Evolutionary conservation across 2,329 filamentous ascomycete genomes (phyloP).

Genomic region (Lasiodiplodia sp.): DNA sequence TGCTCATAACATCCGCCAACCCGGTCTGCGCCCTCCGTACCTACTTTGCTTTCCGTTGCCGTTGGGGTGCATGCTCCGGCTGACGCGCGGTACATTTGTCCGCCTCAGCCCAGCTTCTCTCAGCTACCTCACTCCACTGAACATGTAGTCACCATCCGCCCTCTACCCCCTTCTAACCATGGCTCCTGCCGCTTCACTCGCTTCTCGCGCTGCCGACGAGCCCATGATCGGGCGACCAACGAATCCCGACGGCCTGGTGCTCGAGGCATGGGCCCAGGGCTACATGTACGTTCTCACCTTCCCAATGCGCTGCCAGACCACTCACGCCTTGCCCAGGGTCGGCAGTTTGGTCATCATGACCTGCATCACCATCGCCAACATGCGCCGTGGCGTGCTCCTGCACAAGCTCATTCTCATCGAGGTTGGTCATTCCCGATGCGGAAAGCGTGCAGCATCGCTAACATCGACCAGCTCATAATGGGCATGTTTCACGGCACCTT

Average conservation of each 20-base stretch:
- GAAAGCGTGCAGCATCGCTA: background rate
- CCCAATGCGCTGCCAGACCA: background rate
- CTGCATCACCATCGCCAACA: constrained; percentile 57
- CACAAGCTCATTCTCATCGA: constrained; percentile 61
- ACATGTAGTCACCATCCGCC: constrained; percentile 2
- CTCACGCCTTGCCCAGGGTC: constrained; percentile 33
- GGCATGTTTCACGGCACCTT: constrained; percentile 66
- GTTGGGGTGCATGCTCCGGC: constrained; percentile 24
- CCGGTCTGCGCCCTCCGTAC: constrained; percentile 17
- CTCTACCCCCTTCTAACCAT: background rate
- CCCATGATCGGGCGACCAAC: constrained; percentile 40
- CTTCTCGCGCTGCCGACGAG: background rate
- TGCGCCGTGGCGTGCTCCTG: constrained; percentile 55
- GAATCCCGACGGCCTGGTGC: constrained; percentile 43
- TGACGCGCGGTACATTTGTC: constrained; percentile 5
- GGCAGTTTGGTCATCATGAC: constrained; percentile 56
- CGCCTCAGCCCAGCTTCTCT: constrained; percentile 18
- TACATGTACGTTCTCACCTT: constrained; percentile 36
- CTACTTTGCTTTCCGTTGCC: constrained; percentile 10
- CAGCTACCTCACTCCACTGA: background rate
- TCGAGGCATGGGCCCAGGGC: constrained; percentile 52
- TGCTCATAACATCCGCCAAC: constrained; percentile 12
- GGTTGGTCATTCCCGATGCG: constrained; percentile 37
- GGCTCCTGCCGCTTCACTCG: constrained; percentile 9
- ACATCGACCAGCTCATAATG: constrained; percentile 56